Evolutionary conservation across 805 yeast genomes (phyloP).

Genomic region (Lipomyces starkeyi): DNA sequence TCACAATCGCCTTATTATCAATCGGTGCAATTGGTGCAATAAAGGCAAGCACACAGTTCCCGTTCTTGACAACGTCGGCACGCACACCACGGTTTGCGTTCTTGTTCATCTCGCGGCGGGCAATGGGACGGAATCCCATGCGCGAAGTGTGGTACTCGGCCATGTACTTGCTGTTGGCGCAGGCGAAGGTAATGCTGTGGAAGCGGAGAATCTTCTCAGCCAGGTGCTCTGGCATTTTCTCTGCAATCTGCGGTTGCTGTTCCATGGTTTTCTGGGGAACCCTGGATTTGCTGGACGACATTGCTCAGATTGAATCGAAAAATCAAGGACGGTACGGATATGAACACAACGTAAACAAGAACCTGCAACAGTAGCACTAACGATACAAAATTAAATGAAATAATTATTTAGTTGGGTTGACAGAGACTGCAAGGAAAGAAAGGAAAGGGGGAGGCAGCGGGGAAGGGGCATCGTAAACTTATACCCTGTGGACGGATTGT

Average conservation of each 20-base stretch:
- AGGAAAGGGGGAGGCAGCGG: background rate
- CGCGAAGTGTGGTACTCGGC: conserved; percentile 60
- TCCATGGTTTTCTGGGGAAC: background rate
- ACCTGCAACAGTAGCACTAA: background rate
- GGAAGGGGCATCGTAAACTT: background rate
- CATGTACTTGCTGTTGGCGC: conserved; percentile 14
- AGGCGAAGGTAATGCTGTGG: conserved; percentile 14
- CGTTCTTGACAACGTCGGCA: conserved; percentile 64
- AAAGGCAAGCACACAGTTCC: conserved; percentile 58
- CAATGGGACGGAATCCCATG: conserved; percentile 69
- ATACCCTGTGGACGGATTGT: background rate
- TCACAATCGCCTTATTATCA: conserved; percentile 39
- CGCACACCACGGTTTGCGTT: conserved; percentile 50
- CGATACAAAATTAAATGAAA: background rate
- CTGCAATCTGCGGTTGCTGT: conserved; percentile 1
- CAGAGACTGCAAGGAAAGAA: background rate
- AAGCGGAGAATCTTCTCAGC: conserved; percentile 16
- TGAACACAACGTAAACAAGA: background rate
- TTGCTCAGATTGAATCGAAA: background rate
- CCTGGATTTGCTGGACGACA: background rate
- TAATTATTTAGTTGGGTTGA: background rate
- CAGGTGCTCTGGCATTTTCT: conserved; percentile 17
- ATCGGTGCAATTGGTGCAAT: conserved; percentile 52
- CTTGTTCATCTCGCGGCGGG: conserved; percentile 71
- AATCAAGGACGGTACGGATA: background rate